A percentile compares a stretch with the other conserved stretches of the same genome.
These are phyloP conservation scores for Neurospora sp. DNA, from an alignment of 495 filamentous ascomycete genomes.

Conservation along the genomic window DNA sequence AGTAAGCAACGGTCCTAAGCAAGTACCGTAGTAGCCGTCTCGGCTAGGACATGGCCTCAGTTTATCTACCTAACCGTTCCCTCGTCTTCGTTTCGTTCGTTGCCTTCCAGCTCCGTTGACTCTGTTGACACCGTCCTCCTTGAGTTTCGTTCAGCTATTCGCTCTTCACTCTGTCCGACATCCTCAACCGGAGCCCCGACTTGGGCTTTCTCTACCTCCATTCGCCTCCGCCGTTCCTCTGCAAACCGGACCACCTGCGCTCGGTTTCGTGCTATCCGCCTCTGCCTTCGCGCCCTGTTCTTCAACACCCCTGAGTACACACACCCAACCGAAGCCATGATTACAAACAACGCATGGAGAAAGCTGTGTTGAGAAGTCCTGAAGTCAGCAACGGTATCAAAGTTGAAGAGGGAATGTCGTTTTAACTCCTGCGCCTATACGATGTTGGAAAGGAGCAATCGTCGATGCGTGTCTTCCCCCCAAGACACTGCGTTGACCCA, in stretches of 20 bases:
- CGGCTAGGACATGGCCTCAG: neutral
- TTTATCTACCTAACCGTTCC: neutral
- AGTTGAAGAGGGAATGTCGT: neutral
- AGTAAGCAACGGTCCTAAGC: neutral
- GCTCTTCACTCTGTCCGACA: neutral
- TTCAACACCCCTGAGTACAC: conserved; percentile 1
- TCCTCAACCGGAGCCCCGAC: neutral
- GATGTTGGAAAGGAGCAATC: neutral
- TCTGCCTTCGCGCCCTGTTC: neutral
- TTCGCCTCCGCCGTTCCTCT: neutral
- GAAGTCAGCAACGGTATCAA: neutral
- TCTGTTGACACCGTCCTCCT: neutral
- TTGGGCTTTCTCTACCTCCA: neutral
- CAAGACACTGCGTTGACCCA: neutral
- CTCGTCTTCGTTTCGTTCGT: neutral
- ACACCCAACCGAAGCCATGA: conserved; percentile 9
- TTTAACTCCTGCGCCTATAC: neutral
- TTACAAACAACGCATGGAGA: conserved; percentile 12
- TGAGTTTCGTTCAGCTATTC: neutral
- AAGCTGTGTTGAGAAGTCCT: conserved; percentile 1
- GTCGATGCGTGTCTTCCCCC: neutral
- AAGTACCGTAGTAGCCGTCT: neutral
- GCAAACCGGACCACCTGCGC: conserved; percentile 14
- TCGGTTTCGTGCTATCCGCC: conserved; percentile 5
- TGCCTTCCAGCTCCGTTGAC: neutral